Percentiles rank a stretch among this genome's conserved stretches.
Conservation (phyloP, 768 basidiomycete species). For the Trametes sanguinea region DNA sequence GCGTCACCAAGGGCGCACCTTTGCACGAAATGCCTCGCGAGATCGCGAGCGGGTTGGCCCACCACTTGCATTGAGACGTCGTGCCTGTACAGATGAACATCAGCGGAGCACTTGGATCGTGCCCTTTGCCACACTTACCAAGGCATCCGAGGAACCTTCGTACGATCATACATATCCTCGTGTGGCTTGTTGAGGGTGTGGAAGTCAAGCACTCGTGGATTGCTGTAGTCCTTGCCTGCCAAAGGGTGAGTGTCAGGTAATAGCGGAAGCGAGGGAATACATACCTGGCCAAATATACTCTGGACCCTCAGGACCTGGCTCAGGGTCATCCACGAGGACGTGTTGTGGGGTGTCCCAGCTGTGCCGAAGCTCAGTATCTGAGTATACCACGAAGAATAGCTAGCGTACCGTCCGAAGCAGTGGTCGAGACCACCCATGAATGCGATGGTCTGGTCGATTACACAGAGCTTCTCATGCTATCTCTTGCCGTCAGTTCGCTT, state of each 20-base stretch:
- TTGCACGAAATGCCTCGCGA: conserved; percentile 93
- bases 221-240: conserved; percentile 92
- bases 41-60: conserved; percentile 92
- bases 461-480: conserved; percentile 97
- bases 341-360: conserved; percentile 99
- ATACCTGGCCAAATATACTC: conserved; percentile 86
- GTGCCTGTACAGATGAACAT: conserved; percentile 59
- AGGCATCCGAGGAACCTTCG: conserved; percentile 91
- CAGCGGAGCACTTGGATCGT: not conserved
- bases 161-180: conserved; percentile 94
- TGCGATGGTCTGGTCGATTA: conserved; percentile 94
- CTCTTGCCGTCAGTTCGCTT: not conserved
- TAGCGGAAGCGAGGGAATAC: conserved; percentile 3
- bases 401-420: conserved; percentile 76
- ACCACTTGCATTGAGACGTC: conserved; percentile 96
- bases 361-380: not conserved
- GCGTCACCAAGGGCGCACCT: conserved; percentile 47
- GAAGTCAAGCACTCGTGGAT: conserved; percentile 86
- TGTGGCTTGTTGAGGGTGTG: conserved; percentile 83
- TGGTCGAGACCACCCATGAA: conserved; percentile 98
- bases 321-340: conserved; percentile 81
- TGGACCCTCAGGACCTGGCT: conserved; percentile 53
- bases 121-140: conserved; percentile 57
- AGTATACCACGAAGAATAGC: not conserved
- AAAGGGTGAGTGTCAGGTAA: not conserved